Conservation (phyloP, 2,329 filamentous ascomycete genomes). For the Aureobasidium vineae region DNA sequence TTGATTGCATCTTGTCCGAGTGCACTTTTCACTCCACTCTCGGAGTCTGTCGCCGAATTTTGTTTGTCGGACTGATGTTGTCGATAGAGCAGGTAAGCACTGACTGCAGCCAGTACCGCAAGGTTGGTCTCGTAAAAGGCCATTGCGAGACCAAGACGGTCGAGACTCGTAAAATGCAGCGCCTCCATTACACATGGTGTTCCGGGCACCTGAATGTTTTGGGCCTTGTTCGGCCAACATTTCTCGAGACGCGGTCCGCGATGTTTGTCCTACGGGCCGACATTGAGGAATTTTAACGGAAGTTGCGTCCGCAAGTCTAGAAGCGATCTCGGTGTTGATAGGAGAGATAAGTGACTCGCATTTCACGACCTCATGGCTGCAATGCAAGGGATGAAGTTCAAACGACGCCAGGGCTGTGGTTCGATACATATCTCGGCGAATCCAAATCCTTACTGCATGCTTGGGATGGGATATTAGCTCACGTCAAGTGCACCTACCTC, state of each 20-base stretch:
- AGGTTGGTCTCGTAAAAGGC: slow-evolving; percentile 33
- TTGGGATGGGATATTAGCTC: slow-evolving; percentile 8
- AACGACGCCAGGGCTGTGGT: slow-evolving; percentile 11
- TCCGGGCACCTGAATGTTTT: slow-evolving; percentile 1
- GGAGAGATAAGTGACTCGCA: not conserved
- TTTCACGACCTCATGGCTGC: not conserved
- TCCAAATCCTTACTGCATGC: not conserved
- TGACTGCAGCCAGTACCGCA: slow-evolving; percentile 31
- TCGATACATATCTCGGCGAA: slow-evolving; percentile 11
- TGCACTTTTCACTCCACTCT: slow-evolving; percentile 33
- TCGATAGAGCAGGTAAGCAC: slow-evolving; percentile 29
- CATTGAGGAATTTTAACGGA: not conserved
- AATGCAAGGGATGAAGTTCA: slow-evolving; percentile 8
- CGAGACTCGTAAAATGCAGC: not conserved
- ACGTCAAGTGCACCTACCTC: not conserved
- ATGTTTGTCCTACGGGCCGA: slow-evolving; percentile 19
- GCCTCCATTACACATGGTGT: not conserved
- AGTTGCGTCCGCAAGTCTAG: not conserved
- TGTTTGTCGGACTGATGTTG: slow-evolving; percentile 27
- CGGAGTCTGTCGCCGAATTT: slow-evolving; percentile 25
- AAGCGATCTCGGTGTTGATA: not conserved
- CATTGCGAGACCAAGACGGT: slow-evolving; percentile 25
- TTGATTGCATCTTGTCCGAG: slow-evolving; percentile 35
- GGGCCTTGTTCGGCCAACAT: not conserved
- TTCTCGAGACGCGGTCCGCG: slow-evolving; percentile 4